Conservation (phyloP, 2,329 filamentous ascomycete species). For the Stagonosporopsis vannaccii region DNA sequence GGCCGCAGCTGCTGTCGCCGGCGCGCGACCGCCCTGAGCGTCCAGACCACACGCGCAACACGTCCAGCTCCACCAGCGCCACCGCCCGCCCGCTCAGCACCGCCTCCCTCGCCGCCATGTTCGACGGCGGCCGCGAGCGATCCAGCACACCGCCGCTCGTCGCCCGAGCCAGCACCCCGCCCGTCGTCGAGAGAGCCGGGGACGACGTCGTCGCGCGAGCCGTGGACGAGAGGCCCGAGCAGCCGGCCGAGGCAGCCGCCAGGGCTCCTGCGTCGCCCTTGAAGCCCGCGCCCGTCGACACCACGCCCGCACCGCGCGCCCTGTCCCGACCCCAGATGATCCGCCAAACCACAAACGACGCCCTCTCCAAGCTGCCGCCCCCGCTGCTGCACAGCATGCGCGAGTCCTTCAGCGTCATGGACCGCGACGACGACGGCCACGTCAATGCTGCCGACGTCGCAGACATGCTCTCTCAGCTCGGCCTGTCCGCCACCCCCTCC, state of each 20-base stretch:
- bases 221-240: too few species aligned
- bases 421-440: constrained; percentile 83
- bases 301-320: constrained; percentile 10
- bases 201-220: too few species aligned
- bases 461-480: constrained; percentile 86
- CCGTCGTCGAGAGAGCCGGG: constrained; percentile 18
- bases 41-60: constrained; percentile 20
- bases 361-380: constrained; percentile 75
- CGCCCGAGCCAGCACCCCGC: constrained; percentile 4
- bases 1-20: constrained; percentile 6
- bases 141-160: constrained; percentile 18
- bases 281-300: background rate
- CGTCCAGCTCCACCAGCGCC: constrained; percentile 25
- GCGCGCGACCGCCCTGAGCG: constrained; percentile 10
- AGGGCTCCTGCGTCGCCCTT: background rate
- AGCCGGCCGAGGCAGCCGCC: background rate
- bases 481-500: constrained; percentile 74
- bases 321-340: constrained; percentile 36
- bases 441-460: constrained; percentile 84
- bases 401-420: constrained; percentile 92
- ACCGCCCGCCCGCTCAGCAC: constrained; percentile 38
- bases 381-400: constrained; percentile 85
- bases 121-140: constrained; percentile 46
- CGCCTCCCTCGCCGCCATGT: constrained; percentile 46
- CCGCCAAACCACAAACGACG: constrained; percentile 38